Base-by-base conservation (phyloP, 345 rosid species). In the Geranium rotundifolium region DNA sequence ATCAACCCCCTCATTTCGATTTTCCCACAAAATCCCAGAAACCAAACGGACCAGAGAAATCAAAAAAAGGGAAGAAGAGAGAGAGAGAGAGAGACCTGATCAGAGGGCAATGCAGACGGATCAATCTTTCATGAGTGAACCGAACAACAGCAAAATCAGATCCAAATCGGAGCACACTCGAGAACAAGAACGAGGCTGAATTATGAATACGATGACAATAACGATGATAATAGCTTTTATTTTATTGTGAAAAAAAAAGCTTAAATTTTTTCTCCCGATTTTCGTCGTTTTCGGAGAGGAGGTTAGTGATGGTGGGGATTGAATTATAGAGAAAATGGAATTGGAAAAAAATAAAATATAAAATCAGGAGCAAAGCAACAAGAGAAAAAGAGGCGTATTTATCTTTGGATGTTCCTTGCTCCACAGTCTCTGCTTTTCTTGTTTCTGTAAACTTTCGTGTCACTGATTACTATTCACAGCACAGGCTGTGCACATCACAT, bases 101-200 rank as follows among this genome's bases (percentile, higher is more conserved):
- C 61, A 69, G 58, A 65, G 39, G 63, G 46, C 66, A 76, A 69
- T 61, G 77, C 65, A 69, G 73, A 65, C 54, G 56, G 61, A 72
- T 70, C 66, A 65, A 77, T 57, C 69, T 58, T 50, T 67, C 73
- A 75, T 56, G 69, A 66, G 58, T 34, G 54, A 59, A 65, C 20
- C 60, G 52, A 61, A 57, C 58, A 9, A 70, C 58, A 65, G 62
- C 75, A 61, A 65, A 77, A 66, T n/a, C 66, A 74, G 85, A 85
- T 85, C 90, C 72, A 85, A 23, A 86, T 80, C 85, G 65, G 60
- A 73, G 60, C 77, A 73, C 68, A 66, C 65, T 62, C 71, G 52
- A 46, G 52, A 12, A 46, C 3, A 14, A 46, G 52, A 46, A 14
- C 41, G 41, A 34, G 41, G 41, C 41, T 46, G 52, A 46, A 46